Base-by-base conservation (phyloP, 768 basidiomycete genomes). In the Pleurotus pulmonarius region DNA sequence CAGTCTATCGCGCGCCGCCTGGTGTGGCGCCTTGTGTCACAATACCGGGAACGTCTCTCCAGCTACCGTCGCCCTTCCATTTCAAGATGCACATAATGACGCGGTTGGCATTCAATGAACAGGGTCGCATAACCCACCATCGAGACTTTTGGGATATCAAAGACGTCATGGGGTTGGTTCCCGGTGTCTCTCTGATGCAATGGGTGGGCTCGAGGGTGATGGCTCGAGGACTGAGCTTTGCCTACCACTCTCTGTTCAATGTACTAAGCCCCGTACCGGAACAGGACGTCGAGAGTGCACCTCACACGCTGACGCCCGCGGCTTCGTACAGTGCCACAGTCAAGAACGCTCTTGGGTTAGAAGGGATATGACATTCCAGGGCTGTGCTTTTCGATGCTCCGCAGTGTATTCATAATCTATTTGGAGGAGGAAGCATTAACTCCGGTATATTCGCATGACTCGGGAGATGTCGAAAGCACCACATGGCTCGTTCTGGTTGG, bases 121-220 rank as follows among this genome's bases (percentile, higher is more conserved):
- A 86, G 64, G 88, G 87, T n/a, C 81, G 79, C 58, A 85, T 93
- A 59, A 86, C 88, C 3, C 81, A 85, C 62, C 91, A 94, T 66
- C 80, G 88, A 25, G 91, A 92, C 64, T 76, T 88, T 39, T 92
- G 88, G 88, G 89, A 92, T 61, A 75, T 90, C 43, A 83, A 86
- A 66, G 91, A 93, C 65, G 73, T 92, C 57, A 74, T 90, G 63
- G 83, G 85, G 38, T 79, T 91, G 40, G 66, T 90, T 7, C 90
- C 90, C 3, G 88, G 89, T 3, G 78, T 83, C 58, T 78, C 82
- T 7, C 69, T 86, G 44, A 79, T 80, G 1, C 83, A 88, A 59
- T 92, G 88, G 88, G 74, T 91, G 48, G 76, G 77, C 46, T 79
- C 83, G 47, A 78, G 90, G 47, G 68, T 87, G 24, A 75, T 82